These are phyloP conservation scores for Coriolopsis trogii DNA, from an alignment of 1,284 basidiomycete species.

Conservation along the genomic window DNA sequence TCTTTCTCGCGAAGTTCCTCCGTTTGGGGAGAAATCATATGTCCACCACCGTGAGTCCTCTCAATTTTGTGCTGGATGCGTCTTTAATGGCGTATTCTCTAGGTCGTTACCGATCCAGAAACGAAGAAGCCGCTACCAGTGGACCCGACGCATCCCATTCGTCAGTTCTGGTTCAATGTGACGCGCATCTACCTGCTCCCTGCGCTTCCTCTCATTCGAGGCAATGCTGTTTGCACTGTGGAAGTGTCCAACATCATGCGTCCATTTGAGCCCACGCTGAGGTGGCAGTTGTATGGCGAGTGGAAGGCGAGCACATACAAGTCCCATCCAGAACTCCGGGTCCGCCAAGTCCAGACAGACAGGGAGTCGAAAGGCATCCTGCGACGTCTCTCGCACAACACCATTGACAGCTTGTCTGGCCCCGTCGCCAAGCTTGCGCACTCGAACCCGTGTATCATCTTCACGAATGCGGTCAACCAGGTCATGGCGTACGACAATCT, in stretches of 20 bases:
- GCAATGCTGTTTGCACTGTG: constrained; percentile 84
- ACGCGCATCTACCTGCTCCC: constrained; percentile 86
- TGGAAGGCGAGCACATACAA: constrained; percentile 82
- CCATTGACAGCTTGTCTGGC: constrained; percentile 81
- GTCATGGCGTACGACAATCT: constrained; percentile 98
- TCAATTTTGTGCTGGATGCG: background rate
- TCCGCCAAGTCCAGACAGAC: constrained; percentile 73
- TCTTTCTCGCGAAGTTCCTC: constrained; percentile 64
- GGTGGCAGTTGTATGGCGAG: constrained; percentile 94
- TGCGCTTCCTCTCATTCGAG: constrained; percentile 82
- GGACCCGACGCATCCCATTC: constrained; percentile 58
- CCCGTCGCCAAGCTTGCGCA: constrained; percentile 94
- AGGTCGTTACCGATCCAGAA: constrained; percentile 54
- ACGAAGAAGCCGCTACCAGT: constrained; percentile 59
- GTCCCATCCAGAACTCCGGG: constrained; percentile 74
- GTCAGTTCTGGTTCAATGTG: constrained; percentile 81
- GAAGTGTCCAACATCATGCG: constrained; percentile 89
- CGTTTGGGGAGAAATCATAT: constrained; percentile 59
- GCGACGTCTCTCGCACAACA: constrained; percentile 81
- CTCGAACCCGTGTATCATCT: constrained; percentile 92
- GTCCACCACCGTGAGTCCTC: constrained; percentile 40
- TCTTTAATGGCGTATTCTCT: constrained; percentile 3
- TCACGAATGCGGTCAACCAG: constrained; percentile 88
- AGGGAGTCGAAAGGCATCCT: constrained; percentile 82
- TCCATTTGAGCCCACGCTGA: constrained; percentile 75